phyloP scores from a whole-genome alignment of 2,329 filamentous ascomycete genomes.

The Fusarium succisae region DNA sequence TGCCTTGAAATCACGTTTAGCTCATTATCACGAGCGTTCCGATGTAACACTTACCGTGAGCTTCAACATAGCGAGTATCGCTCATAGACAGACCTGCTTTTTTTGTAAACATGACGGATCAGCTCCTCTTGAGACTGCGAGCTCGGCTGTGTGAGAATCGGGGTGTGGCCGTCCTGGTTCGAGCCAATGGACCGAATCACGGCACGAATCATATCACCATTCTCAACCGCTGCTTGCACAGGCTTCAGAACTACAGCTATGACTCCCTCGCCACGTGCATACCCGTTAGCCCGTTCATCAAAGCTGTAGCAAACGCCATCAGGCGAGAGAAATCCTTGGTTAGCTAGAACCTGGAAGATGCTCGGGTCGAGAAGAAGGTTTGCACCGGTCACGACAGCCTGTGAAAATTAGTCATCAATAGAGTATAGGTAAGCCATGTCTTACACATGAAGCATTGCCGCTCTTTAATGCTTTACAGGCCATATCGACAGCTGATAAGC shows the following conservation, averaged over 20 bases:
- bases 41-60: constrained; percentile 26
- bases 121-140: constrained; percentile 26
- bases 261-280: constrained; percentile 43
- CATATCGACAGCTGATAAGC: constrained; percentile 27
- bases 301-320: constrained; percentile 46
- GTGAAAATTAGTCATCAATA: background rate
- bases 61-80: constrained; percentile 46
- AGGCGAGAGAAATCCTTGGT: constrained; percentile 57
- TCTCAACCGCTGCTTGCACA: constrained; percentile 55
- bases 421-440: fast-evolving
- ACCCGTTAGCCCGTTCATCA: constrained; percentile 46
- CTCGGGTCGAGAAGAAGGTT: constrained; percentile 34
- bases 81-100: constrained; percentile 39
- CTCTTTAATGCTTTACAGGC: constrained; percentile 50
- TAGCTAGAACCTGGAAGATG: constrained; percentile 20
- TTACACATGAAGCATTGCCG: constrained; percentile 49
- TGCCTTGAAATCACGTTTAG: background rate
- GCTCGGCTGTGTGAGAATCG: constrained; percentile 48
- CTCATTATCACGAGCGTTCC: fast-evolving
- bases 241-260: constrained; percentile 59
- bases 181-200: constrained; percentile 44
- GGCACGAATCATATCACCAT: constrained; percentile 51
- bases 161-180: constrained; percentile 54
- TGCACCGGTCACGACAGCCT: constrained; percentile 31
- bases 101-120: constrained; percentile 43